Evolutionary conservation across 2,329 filamentous ascomycete species (phyloP), one percentile per base, ranked within the genome.

Genomic region (Arthrinium puccinioides): DNA sequence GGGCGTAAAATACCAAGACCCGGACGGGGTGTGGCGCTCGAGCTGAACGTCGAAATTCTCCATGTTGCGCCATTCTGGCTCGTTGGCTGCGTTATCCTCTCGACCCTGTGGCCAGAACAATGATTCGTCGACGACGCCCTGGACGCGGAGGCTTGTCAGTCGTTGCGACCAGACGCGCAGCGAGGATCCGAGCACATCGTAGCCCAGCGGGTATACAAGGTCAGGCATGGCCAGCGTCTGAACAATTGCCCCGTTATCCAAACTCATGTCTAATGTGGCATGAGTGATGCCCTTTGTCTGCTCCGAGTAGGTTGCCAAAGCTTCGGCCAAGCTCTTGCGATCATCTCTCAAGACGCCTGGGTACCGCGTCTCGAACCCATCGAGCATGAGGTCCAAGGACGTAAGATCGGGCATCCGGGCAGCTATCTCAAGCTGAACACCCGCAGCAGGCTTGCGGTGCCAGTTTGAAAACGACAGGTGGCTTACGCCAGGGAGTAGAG

Each of bases 121-220:
- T 27, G 29, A 19, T 21, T 28, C 23, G 36, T 38, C 36, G 23
- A 38, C 13, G 19, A 38, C 36, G 11, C 36, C 36, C n/a, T n/a
- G 16, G 15, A 27, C 36, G 28, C 23, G n/a, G 21, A 38, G 32
- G 23, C 21, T 15, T 14, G 23, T 30, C 21, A 38, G 11, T 21
- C 36, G 36, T 21, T 38, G 36, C 13, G 29, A 33, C 29, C 36
- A 38, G 15, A n/a, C 16, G 16, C 36, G 36, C 29, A 38, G 21
- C 11, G 36, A 33, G n/a, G 29, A 8, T 6, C 36, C 14, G 23
- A 38, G 36, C 21, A 14, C n/a, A 23, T 38, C 36, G 23, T 38
- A 33, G 6, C 10, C 23, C 8, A 32, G 15, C 20, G 29, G 36
- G 16, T 38, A 38, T 11, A 5, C 18, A 13, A 25, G n/a, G 9